These are phyloP conservation scores for Macrotyloma uniflorum DNA, from an alignment of 306 rosid species.

Conservation along the genomic window DNA sequence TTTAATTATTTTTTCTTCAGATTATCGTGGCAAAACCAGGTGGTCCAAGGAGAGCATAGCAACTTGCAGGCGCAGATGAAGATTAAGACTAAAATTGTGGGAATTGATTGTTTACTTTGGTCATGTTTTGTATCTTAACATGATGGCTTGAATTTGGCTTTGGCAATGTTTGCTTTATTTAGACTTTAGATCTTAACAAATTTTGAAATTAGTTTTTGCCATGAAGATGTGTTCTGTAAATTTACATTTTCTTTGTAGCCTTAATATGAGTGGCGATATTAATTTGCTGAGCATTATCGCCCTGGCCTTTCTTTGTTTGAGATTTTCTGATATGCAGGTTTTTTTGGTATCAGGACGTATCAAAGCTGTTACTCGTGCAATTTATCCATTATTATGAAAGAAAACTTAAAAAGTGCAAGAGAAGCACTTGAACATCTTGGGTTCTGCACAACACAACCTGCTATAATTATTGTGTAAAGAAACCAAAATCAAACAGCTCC, in stretches of 20 bases:
- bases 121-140: too few relatives aligned
- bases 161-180: too few relatives aligned
- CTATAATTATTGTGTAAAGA: too few relatives aligned
- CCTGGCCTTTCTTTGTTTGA: background rate
- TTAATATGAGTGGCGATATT: background rate
- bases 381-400: too few relatives aligned
- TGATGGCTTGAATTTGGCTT: slow-evolving; percentile 34
- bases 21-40: slow-evolving; percentile 96
- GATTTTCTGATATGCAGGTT: background rate
- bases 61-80: slow-evolving; percentile 90
- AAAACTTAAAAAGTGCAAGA: too few relatives aligned
- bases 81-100: slow-evolving; percentile 46
- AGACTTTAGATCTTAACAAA: too few relatives aligned
- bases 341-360: background rate
- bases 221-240: slow-evolving; percentile 34
- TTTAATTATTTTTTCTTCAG: slow-evolving; percentile 46
- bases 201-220: slow-evolving; percentile 42
- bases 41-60: slow-evolving; percentile 80
- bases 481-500: too few relatives aligned
- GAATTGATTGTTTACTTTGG: background rate
- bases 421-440: too few relatives aligned
- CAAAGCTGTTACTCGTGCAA: too few relatives aligned
- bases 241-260: slow-evolving; percentile 6
- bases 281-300: background rate
- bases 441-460: too few relatives aligned